Conservation (phyloP, 2,329 filamentous ascomycete genomes). For the Exophiala lecanii-corni region DNA sequence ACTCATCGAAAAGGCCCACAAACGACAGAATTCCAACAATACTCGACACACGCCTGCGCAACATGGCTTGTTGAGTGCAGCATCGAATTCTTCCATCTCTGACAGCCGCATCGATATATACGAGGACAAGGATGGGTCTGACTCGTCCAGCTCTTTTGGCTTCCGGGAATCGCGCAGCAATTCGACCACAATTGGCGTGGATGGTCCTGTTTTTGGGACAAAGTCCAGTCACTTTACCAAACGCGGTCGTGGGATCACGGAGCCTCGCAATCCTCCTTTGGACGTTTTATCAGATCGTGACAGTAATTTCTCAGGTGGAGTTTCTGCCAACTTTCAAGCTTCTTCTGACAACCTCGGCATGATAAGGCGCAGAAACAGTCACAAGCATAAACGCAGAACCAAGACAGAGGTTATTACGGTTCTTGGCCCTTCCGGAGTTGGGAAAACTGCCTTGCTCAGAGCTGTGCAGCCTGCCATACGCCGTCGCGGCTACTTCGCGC, state of each 20-base stretch:
- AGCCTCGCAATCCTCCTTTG: constrained; percentile 14
- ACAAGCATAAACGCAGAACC: constrained; percentile 47
- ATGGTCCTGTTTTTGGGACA: constrained; percentile 13
- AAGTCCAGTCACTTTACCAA: constrained; percentile 12
- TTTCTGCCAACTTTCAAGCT: constrained; percentile 27
- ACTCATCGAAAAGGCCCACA: constrained; percentile 72
- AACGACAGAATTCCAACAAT: constrained; percentile 49
- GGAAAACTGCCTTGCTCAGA: constrained; percentile 58
- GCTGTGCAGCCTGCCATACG: constrained; percentile 54
- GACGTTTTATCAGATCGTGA: constrained; percentile 34
- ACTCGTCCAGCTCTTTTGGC: constrained; percentile 44
- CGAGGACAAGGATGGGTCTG: constrained; percentile 52
- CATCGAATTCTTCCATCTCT: constrained; percentile 51
- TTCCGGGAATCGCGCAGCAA: constrained; percentile 34
- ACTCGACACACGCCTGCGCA: constrained; percentile 32
- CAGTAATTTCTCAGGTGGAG: constrained; percentile 30
- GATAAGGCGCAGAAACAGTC: constrained; percentile 40
- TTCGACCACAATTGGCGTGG: constrained; percentile 31
- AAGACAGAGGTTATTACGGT: constrained; percentile 59
- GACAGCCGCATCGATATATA: constrained; percentile 48
- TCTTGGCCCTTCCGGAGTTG: constrained; percentile 53
- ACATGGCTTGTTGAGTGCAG: constrained; percentile 45
- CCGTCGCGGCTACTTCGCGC: constrained; percentile 56
- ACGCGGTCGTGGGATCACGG: constrained; percentile 16
- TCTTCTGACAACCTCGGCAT: constrained; percentile 33